Percentiles rank a stretch among this genome's conserved stretches.
Evolutionary conservation across 108 stramenopile species (phyloP).

Genomic region (Ochromonas danica): DNA sequence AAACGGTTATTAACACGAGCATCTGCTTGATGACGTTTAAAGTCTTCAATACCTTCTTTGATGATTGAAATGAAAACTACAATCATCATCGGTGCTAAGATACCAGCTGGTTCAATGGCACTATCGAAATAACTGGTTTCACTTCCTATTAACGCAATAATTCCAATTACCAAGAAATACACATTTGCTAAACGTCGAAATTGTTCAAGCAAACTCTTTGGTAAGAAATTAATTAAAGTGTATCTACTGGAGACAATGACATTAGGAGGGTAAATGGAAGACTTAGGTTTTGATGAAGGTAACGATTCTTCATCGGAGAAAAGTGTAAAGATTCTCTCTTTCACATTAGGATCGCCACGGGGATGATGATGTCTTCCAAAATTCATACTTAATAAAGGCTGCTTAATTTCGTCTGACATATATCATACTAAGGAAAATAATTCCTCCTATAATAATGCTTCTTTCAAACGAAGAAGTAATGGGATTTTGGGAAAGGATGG

Average conservation of each 20-base stretch:
- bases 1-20: not conserved
- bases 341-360: no score
- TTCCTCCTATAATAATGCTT: no score
- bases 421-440: no score
- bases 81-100: conserved; percentile 46
- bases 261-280: conserved; percentile 29
- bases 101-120: conserved; percentile 42
- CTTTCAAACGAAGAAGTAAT: no score
- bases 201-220: conserved; percentile 35
- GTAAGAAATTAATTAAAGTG: conserved; percentile 25
- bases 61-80: conserved; percentile 51
- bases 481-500: no score
- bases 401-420: no score
- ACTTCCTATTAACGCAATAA: conserved; percentile 34
- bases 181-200: conserved; percentile 32
- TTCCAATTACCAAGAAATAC: conserved; percentile 29
- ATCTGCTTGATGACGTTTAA: conserved; percentile 43
- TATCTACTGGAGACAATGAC: conserved; percentile 32
- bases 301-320: no score
- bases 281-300: not conserved
- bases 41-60: conserved; percentile 51
- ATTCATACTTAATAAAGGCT: no score
- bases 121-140: conserved; percentile 49
- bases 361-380: no score
- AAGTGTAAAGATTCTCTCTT: no score